phyloP scores from a whole-genome alignment of 2,329 filamentous ascomycete genomes.

The Thielaviopsis ethacetica region DNA sequence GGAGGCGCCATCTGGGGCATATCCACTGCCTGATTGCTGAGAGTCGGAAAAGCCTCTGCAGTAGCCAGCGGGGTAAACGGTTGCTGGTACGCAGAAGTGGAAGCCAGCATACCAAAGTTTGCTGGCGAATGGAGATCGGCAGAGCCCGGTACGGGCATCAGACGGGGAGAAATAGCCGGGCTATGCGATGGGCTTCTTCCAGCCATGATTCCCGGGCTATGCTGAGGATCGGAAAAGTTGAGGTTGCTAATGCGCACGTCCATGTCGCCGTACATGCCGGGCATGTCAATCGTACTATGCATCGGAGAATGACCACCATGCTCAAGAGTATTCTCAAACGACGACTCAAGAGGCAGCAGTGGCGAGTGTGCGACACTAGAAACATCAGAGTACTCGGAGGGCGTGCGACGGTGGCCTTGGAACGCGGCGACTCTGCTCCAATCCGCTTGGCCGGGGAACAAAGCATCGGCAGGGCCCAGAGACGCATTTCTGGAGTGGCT shows the following conservation, averaged over 20 bases:
- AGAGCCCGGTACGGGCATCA: slow-evolving; percentile 31
- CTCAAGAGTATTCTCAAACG: slow-evolving; percentile 44
- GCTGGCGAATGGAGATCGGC: slow-evolving; percentile 5
- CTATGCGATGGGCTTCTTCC: slow-evolving; percentile 70
- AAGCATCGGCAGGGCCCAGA: slow-evolving; percentile 38
- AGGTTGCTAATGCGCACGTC: slow-evolving; percentile 52
- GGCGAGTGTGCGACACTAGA: slow-evolving; percentile 76
- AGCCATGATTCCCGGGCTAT: slow-evolving; percentile 43
- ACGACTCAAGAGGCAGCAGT: slow-evolving; percentile 60
- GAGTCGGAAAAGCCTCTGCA: slow-evolving; percentile 35
- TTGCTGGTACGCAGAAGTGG: slow-evolving; percentile 1
- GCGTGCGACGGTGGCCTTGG: slow-evolving; percentile 64
- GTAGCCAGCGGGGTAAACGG: slow-evolving; percentile 5
- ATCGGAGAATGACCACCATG: slow-evolving; percentile 64
- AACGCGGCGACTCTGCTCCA: slow-evolving; percentile 48
- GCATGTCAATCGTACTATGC: slow-evolving; percentile 56
- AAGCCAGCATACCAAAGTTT: slow-evolving; percentile 2
- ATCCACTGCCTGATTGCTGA: slow-evolving; percentile 34
- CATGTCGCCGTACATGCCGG: slow-evolving; percentile 22
- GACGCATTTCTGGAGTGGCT: slow-evolving; percentile 40
- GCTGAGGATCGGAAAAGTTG: slow-evolving; percentile 54
- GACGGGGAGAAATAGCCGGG: slow-evolving; percentile 47
- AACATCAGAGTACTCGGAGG: slow-evolving; percentile 86
- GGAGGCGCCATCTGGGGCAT: slow-evolving; percentile 75
- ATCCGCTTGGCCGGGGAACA: slow-evolving; percentile 35